Evolutionary conservation across 345 rosid species (phyloP), one percentile per base, ranked within the genome.

Genomic region (Chamaenerion angustifolium): DNA sequence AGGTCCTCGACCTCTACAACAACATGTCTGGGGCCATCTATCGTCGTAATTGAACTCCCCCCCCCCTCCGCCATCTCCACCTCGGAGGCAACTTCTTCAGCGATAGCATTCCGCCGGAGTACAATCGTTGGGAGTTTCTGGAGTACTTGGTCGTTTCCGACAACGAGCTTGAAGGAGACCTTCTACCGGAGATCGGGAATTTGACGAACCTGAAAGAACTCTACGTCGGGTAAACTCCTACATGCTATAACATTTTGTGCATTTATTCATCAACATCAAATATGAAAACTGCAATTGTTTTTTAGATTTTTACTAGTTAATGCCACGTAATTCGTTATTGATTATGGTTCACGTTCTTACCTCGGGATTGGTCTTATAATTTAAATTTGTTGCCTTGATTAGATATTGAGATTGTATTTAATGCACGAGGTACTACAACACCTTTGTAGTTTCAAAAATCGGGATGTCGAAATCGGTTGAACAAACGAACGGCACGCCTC

Each of bases 1-100:
- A 74, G 8, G 77, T 88, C 14, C 85, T 92, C 16, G 98, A 87
- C 71, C 66, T 92, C 35, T 92, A 92, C 71, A 92, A 92, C 73
- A 92, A 92, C 55, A 52, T 92, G 70, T 82, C 95, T 15, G 95
- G 90, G 3, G 71, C 62, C 43, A 63, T 92, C 12, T 96, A 94
- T 12, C 23, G 66, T 78, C 56, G 93, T 79, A 56, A 66, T 82
- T 12, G 75, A 74, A 37, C 64, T 88, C n/a, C n/a, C 50, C 69
- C 81, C 12, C 76, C 18, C 47, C 66, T 74, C 59, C 69, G 63
- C 16, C 79, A 74, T 60, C 55, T 74, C 40, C 79, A 74, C 51
- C 71, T 74, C 52, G 79, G 79, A 7, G 79, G 79, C 10, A 74
- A 74, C 68, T 74, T 56, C 51, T 74, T 70, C 59, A 8, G 19